phyloP scores from a whole-genome alignment of 495 filamentous ascomycete genomes.

The Letharia lupina region DNA sequence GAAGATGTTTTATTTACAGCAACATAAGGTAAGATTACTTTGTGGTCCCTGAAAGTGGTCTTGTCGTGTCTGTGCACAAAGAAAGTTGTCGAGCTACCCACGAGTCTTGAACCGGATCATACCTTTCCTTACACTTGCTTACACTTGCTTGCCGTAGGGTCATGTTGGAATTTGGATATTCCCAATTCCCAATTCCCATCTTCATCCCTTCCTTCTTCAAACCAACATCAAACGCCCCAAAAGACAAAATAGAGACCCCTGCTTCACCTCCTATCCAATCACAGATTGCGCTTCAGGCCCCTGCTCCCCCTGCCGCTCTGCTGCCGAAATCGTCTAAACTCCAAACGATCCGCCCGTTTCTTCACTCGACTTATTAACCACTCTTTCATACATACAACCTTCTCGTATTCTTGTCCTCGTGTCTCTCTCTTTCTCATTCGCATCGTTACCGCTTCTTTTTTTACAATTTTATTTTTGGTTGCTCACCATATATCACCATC shows the following conservation, averaged over 20 bases:
- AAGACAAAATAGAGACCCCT: not conserved
- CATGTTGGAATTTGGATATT: too few relatives aligned
- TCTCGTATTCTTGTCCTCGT: not conserved
- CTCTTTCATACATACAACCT: not conserved
- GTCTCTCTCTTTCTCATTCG: not conserved
- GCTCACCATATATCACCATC: not conserved
- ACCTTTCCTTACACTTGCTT: too few relatives aligned
- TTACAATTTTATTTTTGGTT: not conserved
- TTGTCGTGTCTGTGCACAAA: not conserved
- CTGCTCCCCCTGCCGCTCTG: not conserved
- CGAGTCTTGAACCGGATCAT: not conserved
- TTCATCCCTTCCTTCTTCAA: not conserved
- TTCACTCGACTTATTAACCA: not conserved
- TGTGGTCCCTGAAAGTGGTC: too few relatives aligned
- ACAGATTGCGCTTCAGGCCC: not conserved
- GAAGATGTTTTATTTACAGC: not conserved
- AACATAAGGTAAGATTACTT: not conserved
- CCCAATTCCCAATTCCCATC: too few relatives aligned
- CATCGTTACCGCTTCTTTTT: not conserved
- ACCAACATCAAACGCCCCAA: constrained; percentile 2
- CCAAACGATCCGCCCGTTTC: not conserved
- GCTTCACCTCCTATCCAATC: not conserved
- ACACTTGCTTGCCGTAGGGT: not conserved
- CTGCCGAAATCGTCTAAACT: constrained; percentile 4
- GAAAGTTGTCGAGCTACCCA: not conserved